Evolutionary conservation across 2,329 filamentous ascomycete species (phyloP), one percentile per base, ranked within the genome.

Genomic region (Aschersonia sp.): DNA sequence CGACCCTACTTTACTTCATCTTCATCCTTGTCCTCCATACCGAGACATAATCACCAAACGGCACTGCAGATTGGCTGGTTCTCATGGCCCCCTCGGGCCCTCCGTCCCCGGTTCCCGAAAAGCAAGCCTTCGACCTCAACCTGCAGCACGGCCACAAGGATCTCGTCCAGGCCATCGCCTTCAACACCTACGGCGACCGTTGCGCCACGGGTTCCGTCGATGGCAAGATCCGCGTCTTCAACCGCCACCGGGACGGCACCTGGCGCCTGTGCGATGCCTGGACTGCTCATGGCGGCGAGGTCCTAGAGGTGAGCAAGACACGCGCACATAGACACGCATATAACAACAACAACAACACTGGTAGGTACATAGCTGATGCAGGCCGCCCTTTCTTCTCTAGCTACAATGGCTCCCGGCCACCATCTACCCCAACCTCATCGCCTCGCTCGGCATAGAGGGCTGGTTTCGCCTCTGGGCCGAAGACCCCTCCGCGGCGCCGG

Each of bases 321-420:
- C 20, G 20, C 20, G 20, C 20, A 20, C 20, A 20, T 2, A 20
- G 20, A 20, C 20, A 20, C 20, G 20, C 20, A 20, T 20, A 20
- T n/a, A n/a, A n/a, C 20, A 20, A 20, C 20, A 20, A 20, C 20
- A 20, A 20, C 20, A 20, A 20, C 1, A 20, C 20, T 20, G 20
- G 20, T 20, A 20, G 20, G 20, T 20, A n/a, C n/a, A n/a, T n/a
- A 20, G 20, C 20, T 20, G 20, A 20, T 20, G 20, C 20, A 20
- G 20, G 20, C 20, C 20, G 20, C 20, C 20, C 20, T 20, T 20
- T 20, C 20, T 20, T 20, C 20, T 20, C 20, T 20, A 91, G 86
- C 81, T 94, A 48, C 87, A 92, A 73, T 97, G 91, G 89, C 85
- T 94, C 49, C 87, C 89, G 1, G 85, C 89, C 0, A 91, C 86